Percentiles rank a stretch among this genome's conserved stretches.
These are phyloP conservation scores for Patellaria atrata DNA, from an alignment of 495 filamentous ascomycete species.

Conservation along the genomic window DNA sequence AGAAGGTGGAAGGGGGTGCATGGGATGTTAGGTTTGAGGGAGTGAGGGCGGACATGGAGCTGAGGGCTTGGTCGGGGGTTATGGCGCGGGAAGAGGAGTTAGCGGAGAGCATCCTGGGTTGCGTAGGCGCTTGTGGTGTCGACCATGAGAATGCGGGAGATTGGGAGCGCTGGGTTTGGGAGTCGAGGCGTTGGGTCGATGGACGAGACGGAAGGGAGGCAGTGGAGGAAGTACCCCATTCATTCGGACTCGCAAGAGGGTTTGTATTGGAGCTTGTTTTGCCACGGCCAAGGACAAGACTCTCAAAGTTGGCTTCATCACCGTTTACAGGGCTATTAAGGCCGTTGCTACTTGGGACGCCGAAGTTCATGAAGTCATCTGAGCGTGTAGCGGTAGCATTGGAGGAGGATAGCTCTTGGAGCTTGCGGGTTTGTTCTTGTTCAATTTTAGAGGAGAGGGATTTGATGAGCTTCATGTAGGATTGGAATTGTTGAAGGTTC, in stretches of 20 bases:
- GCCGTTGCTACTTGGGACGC: conserved; percentile 34
- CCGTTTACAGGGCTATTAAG: conserved; percentile 33
- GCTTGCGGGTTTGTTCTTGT: conserved; percentile 70
- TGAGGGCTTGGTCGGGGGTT: conserved; percentile 38
- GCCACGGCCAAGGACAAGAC: conserved; percentile 58
- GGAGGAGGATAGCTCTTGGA: conserved; percentile 58
- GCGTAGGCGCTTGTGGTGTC: conserved; percentile 10
- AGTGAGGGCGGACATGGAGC: conserved; percentile 35
- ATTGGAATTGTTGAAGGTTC: conserved; percentile 71
- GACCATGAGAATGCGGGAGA: conserved; percentile 21
- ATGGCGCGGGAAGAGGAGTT: conserved; percentile 9
- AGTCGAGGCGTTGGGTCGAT: conserved; percentile 5
- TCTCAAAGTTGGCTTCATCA: conserved; percentile 64
- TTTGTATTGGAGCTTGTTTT: conserved; percentile 20
- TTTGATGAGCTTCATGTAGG: conserved; percentile 79
- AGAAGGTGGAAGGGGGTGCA: conserved; percentile 5
- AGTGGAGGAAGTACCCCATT: conserved; percentile 5
- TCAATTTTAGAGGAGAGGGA: conserved; percentile 66
- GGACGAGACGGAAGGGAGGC: conserved; percentile 13
- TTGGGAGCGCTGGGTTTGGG: conserved; percentile 8
- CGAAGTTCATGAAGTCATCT: conserved; percentile 48
- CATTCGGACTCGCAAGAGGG: conserved; percentile 28
- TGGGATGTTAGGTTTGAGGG: conserved; percentile 26
- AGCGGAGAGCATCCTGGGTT: conserved; percentile 7
- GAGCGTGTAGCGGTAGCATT: conserved; percentile 18